phyloP scores from a whole-genome alignment of 192 early-diverging fungal species.

The Martensiomyces pterosporus region DNA sequence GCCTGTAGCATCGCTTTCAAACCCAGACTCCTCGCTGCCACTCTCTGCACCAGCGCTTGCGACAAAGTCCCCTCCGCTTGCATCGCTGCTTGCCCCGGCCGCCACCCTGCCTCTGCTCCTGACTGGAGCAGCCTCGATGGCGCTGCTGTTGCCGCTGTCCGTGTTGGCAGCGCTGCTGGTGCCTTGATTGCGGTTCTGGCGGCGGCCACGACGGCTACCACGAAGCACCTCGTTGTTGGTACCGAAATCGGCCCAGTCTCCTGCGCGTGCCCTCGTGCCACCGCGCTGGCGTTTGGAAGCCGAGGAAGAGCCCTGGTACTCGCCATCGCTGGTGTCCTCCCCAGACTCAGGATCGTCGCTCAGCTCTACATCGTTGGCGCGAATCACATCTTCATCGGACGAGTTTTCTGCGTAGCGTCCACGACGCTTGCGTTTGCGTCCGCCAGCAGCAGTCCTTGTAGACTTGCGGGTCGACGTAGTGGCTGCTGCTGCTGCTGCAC shows the following conservation, averaged over 20 bases:
- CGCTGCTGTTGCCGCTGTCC: slow-evolving; percentile 43
- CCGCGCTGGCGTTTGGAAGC: slow-evolving; percentile 36
- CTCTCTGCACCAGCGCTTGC: slow-evolving; percentile 62
- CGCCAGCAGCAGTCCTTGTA: slow-evolving; percentile 9
- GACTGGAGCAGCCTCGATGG: slow-evolving; percentile 23
- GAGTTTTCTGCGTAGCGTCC: slow-evolving; percentile 24
- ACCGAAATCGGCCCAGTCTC: not conserved
- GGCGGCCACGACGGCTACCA: slow-evolving; percentile 2
- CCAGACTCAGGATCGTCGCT: slow-evolving; percentile 26
- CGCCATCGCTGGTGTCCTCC: slow-evolving; percentile 36
- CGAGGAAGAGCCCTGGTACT: slow-evolving; percentile 19
- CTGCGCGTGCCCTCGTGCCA: not conserved
- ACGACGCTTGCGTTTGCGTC: slow-evolving; percentile 48
- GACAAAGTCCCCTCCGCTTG: slow-evolving; percentile 43
- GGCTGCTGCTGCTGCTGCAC: not conserved
- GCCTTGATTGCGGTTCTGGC: not conserved
- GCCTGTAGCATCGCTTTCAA: slow-evolving; percentile 20
- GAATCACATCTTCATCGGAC: slow-evolving; percentile 48
- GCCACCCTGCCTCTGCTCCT: not conserved
- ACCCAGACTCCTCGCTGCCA: slow-evolving; percentile 65
- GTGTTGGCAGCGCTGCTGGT: slow-evolving; percentile 33
- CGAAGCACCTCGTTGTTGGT: not conserved
- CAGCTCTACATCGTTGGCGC: slow-evolving; percentile 50
- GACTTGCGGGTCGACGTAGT: slow-evolving; percentile 8
- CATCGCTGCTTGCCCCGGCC: slow-evolving; percentile 45